Evolutionary conservation across 202 grass and related monocot species (phyloP), one percentile per base, ranked within the genome.

Genomic region (Setaria viridis): DNA sequence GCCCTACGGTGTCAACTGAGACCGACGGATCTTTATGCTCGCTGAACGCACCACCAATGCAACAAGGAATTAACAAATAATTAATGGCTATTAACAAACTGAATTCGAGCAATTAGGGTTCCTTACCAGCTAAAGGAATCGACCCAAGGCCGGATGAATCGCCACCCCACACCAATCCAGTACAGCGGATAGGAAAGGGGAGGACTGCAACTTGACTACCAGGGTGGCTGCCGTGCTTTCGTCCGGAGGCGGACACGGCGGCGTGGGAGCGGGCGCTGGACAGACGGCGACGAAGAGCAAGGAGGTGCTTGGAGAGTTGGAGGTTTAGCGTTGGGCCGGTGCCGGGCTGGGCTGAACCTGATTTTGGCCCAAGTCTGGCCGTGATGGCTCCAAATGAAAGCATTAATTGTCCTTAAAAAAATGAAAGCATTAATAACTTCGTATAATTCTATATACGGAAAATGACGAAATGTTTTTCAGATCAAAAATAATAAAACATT

Each of bases 81-180:
- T 19, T 19, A 54, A 54, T 54, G 16, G 5, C 19, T 57, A 56
- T 57, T n/a, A 29, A 46, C 0, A 72, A 51, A 51, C 53, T 74
- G 33, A 17, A 12, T 13, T 20, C 9, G 9, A 57, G 9, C 9
- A 19, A 39, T 57, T 76, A 76, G 73, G 34, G 50, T 57, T 76
- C 16, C 73, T 75, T 75, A 75, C 51, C 16, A 57, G 12, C 49
- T 51, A 54, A 75, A 57, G 16, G 10, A 75, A 56, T 55, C 51
- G 37, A 11, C 55, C 51, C 33, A 20, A 20, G 48, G 15, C 72
- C 50, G 49, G 16, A 75, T 21, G 16, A 2, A 56, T 76, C 34
- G 16, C 17, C 51, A 41, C 72, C 7, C 33, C 51, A 14, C 33
- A 9, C 1, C 72, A 56, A 56, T n/a, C 50, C 9, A 75, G 9